Evolutionary conservation across 73 alveolate genomes (phyloP), one percentile per base, ranked within the genome.

Genomic region (Tetrahymena elliotti): DNA sequence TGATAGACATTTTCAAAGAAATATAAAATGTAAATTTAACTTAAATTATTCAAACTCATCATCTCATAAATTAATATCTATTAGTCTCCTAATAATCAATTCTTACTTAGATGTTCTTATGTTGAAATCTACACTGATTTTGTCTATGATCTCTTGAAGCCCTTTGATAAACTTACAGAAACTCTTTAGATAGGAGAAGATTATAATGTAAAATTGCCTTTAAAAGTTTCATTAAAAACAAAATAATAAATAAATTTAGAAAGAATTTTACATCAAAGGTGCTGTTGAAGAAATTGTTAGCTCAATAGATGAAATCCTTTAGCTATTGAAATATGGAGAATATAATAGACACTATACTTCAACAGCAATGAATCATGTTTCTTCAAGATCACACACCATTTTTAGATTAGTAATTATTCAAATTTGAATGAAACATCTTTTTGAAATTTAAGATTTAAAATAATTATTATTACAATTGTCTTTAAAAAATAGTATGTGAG

Each of bases 71-170:
- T 18, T 68, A 4, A 22, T 31, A 2, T 68, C 1, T 68, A 3
- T 27, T 27, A 68, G 88, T 68, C 88, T 35, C 93, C 93, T 22
- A 92, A 40, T 83, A 95, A 93, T 40, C 36, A 94, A 27, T 96
- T 88, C 96, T 96, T 95, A 53, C 96, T 98, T 15, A 98, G 97
- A 95, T 98, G 99, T 93, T 98, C 99, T 41, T 98, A 94, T 52
- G 83, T 98, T 88, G 99, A 98, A 96, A 99, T 99, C 6, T 99
- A 99, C 93, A 99, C 98, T 97, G 99, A 99, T 93, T 95, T 96
- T 84, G 98, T 99, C n/a, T 98, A 97, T 95, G 99, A 99, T 96
- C 97, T 99, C 93, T 97, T 99, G 47, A 96, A 96, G 54, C 95
- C 95, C 24, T 84, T 93, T 3, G 54, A 93, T 20, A 97, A 95